Evolutionary conservation across 2,329 filamentous ascomycete species (phyloP).

Genomic region (Daldinia eschscholtzii): DNA sequence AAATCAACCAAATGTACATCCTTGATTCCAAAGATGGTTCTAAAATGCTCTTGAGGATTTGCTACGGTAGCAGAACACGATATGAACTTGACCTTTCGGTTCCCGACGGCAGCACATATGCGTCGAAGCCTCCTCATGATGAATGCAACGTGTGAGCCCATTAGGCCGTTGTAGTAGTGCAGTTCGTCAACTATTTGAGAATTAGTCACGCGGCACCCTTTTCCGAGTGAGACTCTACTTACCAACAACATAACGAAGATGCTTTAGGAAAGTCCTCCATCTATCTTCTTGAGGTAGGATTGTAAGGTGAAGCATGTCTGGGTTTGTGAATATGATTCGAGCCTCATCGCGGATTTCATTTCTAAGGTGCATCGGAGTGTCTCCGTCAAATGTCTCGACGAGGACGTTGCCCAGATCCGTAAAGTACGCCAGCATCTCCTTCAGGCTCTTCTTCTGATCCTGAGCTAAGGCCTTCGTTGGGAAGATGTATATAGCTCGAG

Average conservation of each 20-base stretch:
- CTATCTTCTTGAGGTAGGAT: constrained; percentile 91
- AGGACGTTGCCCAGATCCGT: constrained; percentile 78
- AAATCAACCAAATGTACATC: constrained; percentile 86
- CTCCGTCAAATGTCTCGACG: constrained; percentile 95
- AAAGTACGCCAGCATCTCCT: constrained; percentile 86
- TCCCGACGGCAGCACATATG: constrained; percentile 91
- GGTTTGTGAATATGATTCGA: constrained; percentile 95
- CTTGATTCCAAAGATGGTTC: constrained; percentile 90
- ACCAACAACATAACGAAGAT: constrained; percentile 88
- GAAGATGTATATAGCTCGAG: constrained; percentile 96
- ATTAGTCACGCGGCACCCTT: neutral
- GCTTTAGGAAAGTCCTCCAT: constrained; percentile 90
- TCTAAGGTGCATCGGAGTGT: constrained; percentile 85
- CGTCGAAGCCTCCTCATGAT: constrained; percentile 92
- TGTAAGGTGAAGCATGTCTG: constrained; percentile 96
- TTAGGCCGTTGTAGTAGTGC: constrained; percentile 95
- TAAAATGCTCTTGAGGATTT: constrained; percentile 92
- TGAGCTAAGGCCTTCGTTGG: constrained; percentile 97
- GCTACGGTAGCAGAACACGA: constrained; percentile 97
- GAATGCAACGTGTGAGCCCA: constrained; percentile 93
- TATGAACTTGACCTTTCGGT: constrained; percentile 86
- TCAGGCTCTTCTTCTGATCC: constrained; percentile 89
- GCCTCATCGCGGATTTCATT: constrained; percentile 88
- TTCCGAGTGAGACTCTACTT: constrained; percentile 50
- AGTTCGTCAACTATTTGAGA: constrained; percentile 76